Base-by-base conservation (phyloP, 1,284 basidiomycete species). In the Pascua sp. region DNA sequence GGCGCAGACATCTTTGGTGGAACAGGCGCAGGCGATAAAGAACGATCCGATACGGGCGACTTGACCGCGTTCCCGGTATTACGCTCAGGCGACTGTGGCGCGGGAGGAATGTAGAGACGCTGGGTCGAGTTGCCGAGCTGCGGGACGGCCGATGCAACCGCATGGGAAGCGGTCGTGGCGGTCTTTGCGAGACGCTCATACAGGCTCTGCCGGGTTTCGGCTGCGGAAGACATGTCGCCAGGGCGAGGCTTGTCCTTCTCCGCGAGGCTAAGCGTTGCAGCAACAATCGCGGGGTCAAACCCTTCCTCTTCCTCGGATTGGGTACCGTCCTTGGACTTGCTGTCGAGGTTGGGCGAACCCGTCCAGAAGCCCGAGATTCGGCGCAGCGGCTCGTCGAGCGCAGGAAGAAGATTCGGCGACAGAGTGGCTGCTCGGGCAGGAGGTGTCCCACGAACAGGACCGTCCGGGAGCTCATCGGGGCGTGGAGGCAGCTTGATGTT, bases 381-480 rank as follows among this genome's bases (percentile, higher is more conserved):
- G 16, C 64, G 61, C 15, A 71, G 55, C 1, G 67, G 67, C 42
- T 71, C 72, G 11, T 69, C 66, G 9, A 72, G 57, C 32, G 67
- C 44, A 8, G 64, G 55, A 0, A 53, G 17, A 12, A 58, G 45
- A 8, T 50, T 44, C 9, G 53, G 46, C n/a, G 61, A 63, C 12
- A 56, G 37, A 4, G 54, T 49, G 4, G 37, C 45, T 37, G 53
- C 54, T 13, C 61, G 58, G n/a, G 42, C 55, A 1, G 55, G 46
- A 5, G 54, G 49, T 11, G 52, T 40, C 8, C 36, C 44, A 2
- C 42, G 18, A 13, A 55, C 32, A 5, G 50, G 47, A 11, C 46
- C 61, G 37, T 70, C 68, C 10, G 69, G 69, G 55, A 73, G 66
- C 56, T 69, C 65, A 51, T 71, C 68, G 2, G 71, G 71, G 9